Base-by-base conservation (phyloP, 805 yeast genomes). In the Starmerella davenportii region DNA sequence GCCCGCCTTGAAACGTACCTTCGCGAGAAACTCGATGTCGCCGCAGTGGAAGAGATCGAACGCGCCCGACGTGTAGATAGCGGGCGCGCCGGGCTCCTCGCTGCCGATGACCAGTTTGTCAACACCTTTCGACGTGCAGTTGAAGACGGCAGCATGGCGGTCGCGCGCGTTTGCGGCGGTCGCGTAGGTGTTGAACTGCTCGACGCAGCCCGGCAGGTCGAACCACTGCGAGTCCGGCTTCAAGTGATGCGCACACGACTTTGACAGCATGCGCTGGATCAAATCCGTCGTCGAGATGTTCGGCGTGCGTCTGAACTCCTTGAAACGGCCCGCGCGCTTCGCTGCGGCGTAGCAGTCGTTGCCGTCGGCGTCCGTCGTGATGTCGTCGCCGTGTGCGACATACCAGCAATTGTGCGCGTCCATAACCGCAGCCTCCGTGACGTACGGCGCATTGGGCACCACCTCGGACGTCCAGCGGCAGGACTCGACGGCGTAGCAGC, bases 311-410 rank as follows among this genome's bases (percentile, higher is more conserved):
- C 80, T 84, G 33, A 90, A 96, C n/a, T 81, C 82, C 17, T 76
- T 68, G 55, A 87, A 80, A 47, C 87, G 61, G n/a, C 92, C 93
- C 53, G 72, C 59, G 38, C 80, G 81, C 55, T 87, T 85, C 47
- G 85, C 80, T 20, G 57, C 66, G 41, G 78, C 76, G 59, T 90
- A 90, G 52, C 95, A 82, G 59, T 90, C 98, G 40, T 80, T 75
- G 2, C 98, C 98, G 52, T 81, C 68, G 14, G 94, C 94, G 58
- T 90, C 96, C 2, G 95, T 79, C 20, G 95, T 90, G 47, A 90
- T 82, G 54, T 90, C 98, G 58, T 90, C 98, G 5, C 98, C 98
- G 57, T 90, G 98, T 9, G 90, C 94, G n/a, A 90, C 98, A 55
- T 75, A 90, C 52, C 72, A 60, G 61, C 98, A 90, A 5, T 69